Evolutionary conservation across 768 basidiomycete species (phyloP).

Genomic region (Tylopilus felleus): DNA sequence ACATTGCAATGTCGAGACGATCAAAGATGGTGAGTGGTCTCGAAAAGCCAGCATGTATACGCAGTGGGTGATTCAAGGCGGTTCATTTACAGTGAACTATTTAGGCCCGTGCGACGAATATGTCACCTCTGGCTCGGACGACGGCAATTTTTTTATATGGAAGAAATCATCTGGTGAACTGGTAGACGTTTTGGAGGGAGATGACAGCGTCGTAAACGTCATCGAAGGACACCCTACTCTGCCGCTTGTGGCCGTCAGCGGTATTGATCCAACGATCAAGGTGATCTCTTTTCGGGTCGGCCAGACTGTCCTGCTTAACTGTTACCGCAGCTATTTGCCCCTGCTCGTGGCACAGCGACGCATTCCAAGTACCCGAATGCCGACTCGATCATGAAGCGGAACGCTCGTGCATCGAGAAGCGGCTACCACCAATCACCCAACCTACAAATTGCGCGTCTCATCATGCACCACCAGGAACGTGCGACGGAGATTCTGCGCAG

Average conservation of each 20-base stretch:
- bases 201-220: conserved; percentile 77
- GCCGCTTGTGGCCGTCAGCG: conserved; percentile 81
- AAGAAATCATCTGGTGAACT: conserved; percentile 60
- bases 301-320: not conserved
- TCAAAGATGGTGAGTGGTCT: conserved; percentile 72
- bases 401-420: conserved; percentile 38
- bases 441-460: conserved; percentile 30
- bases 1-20: conserved; percentile 74
- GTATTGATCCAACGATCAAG: conserved; percentile 85
- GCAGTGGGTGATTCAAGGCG: not conserved
- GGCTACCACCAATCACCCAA: conserved; percentile 17
- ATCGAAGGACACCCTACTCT: conserved; percentile 78
- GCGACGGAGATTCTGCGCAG: conserved; percentile 23
- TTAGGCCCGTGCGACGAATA: conserved; percentile 76
- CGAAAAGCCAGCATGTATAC: not conserved
- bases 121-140: conserved; percentile 81
- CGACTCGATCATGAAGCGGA: conserved; percentile 53
- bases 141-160: conserved; percentile 88
- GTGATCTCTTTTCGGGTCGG: conserved; percentile 34
- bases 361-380: conserved; percentile 57
- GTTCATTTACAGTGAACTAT: conserved; percentile 65
- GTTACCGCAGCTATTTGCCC: conserved; percentile 58
- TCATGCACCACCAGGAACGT: conserved; percentile 30
- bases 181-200: conserved; percentile 81
- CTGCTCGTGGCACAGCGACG: conserved; percentile 41